Conservation (phyloP, 305 asterid genomes). For the Fraxinus ornus region DNA sequence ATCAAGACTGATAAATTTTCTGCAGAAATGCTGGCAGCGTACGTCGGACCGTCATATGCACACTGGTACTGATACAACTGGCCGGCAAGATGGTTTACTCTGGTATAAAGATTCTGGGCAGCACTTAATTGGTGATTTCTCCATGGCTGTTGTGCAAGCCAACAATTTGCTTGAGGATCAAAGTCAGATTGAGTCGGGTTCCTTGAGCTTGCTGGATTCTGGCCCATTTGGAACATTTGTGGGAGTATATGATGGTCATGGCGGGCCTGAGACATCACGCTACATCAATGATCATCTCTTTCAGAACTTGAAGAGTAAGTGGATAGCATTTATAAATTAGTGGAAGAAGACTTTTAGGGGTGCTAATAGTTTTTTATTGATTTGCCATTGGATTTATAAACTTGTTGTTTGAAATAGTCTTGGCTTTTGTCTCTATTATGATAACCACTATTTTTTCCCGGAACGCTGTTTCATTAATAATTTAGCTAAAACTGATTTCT, state of each 20-base stretch:
- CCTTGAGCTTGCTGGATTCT: conserved; percentile 35
- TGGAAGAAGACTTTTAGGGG: not conserved
- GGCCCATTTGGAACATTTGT: conserved; percentile 54
- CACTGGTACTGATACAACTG: conserved; percentile 24
- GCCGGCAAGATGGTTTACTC: conserved; percentile 31
- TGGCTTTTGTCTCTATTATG: not conserved
- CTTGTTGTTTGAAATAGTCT: not conserved
- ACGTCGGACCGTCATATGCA: conserved; percentile 1
- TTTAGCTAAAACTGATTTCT: conserved; percentile 4
- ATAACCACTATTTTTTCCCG: not conserved
- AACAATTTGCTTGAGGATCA: conserved; percentile 48
- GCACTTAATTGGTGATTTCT: conserved; percentile 48
- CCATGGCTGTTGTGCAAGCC: conserved; percentile 51
- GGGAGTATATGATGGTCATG: conserved; percentile 58
- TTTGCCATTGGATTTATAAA: not conserved
- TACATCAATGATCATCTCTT: conserved; percentile 41
- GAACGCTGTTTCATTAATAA: not conserved
- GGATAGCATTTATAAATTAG: not conserved
- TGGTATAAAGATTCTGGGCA: conserved; percentile 46
- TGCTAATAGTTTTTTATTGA: not conserved
- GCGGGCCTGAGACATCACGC: conserved; percentile 49
- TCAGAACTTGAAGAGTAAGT: conserved; percentile 41
- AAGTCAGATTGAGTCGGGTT: conserved; percentile 49
- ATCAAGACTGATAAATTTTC: conserved; percentile 26
- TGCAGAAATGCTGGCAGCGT: conserved; percentile 27